phyloP scores from a whole-genome alignment of 2,329 filamentous ascomycete species.

The Alternaria burnsii region DNA sequence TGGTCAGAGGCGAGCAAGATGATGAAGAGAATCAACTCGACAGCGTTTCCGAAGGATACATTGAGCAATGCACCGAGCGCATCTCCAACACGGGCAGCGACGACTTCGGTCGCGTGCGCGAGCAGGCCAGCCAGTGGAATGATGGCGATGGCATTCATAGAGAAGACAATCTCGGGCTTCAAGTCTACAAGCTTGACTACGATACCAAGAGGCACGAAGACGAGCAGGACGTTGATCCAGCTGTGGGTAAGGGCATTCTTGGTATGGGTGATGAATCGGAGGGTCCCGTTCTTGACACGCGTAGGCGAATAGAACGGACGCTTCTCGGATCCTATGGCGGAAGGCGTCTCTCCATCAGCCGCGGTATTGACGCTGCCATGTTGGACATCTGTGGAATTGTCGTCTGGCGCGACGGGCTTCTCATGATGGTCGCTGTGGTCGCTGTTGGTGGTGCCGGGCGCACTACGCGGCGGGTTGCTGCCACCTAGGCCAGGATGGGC shows the following conservation, averaged over 20 bases:
- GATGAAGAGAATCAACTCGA: constrained; percentile 62
- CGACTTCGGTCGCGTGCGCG: constrained; percentile 59
- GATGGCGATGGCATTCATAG: constrained; percentile 62
- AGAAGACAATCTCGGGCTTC: constrained; percentile 57
- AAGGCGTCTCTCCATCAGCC: constrained; percentile 60
- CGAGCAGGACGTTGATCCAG: constrained; percentile 78
- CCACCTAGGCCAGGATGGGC: constrained; percentile 24
- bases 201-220: constrained; percentile 83
- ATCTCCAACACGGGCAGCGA: constrained; percentile 59
- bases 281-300: constrained; percentile 61
- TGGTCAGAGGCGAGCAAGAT: constrained; percentile 66
- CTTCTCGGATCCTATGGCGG: constrained; percentile 60
- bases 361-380: constrained; percentile 54
- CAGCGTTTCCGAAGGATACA: constrained; percentile 62
- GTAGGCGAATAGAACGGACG: constrained; percentile 53
- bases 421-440: constrained; percentile 26
- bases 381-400: constrained; percentile 26
- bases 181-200: constrained; percentile 61
- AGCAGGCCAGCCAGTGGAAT: constrained; percentile 60
- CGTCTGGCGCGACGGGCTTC: constrained; percentile 26
- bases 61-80: constrained; percentile 61
- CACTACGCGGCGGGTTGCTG: constrained; percentile 6
- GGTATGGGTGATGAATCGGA: constrained; percentile 62
- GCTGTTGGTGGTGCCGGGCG: not conserved
- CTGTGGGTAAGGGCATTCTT: constrained; percentile 72